Evolutionary conservation across 2,329 filamentous ascomycete species (phyloP).

Genomic region (Neurospora sp.): DNA sequence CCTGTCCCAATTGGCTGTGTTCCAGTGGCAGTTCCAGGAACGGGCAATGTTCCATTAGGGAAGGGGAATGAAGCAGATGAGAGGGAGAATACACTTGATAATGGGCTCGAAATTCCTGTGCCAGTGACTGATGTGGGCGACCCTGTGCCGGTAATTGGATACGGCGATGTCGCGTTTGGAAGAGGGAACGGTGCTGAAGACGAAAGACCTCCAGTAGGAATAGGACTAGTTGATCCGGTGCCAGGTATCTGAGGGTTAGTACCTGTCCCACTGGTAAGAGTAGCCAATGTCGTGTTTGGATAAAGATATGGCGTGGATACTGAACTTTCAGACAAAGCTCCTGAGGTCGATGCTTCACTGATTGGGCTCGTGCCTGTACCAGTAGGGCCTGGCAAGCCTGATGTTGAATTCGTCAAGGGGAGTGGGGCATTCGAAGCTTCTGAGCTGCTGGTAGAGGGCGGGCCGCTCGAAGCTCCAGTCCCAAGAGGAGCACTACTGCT

Average conservation of each 20-base stretch:
- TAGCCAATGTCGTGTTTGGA: neutral
- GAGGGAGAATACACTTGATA: neutral
- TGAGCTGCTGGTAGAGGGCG: neutral
- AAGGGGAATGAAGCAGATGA: neutral
- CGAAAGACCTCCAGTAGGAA: neutral
- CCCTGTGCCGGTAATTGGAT: neutral
- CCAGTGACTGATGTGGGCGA: neutral
- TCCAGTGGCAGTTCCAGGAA: neutral
- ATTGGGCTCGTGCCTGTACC: neutral
- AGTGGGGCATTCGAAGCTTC: neutral
- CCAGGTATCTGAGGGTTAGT: neutral
- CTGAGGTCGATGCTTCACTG: neutral
- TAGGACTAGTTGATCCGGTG: neutral
- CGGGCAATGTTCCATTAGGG: neutral
- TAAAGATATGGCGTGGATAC: neutral
- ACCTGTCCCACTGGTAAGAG: neutral
- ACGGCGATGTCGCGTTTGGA: slow-evolving; percentile 1
- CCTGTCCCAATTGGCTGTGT: neutral
- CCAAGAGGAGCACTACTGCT: neutral
- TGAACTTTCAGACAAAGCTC: neutral
- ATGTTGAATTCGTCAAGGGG: neutral
- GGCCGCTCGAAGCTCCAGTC: neutral
- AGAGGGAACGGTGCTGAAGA: slow-evolving; percentile 5
- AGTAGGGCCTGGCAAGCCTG: neutral
- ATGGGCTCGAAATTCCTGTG: neutral